Evolutionary conservation across 768 basidiomycete species (phyloP).

Genomic region (Lyophyllum decastes): DNA sequence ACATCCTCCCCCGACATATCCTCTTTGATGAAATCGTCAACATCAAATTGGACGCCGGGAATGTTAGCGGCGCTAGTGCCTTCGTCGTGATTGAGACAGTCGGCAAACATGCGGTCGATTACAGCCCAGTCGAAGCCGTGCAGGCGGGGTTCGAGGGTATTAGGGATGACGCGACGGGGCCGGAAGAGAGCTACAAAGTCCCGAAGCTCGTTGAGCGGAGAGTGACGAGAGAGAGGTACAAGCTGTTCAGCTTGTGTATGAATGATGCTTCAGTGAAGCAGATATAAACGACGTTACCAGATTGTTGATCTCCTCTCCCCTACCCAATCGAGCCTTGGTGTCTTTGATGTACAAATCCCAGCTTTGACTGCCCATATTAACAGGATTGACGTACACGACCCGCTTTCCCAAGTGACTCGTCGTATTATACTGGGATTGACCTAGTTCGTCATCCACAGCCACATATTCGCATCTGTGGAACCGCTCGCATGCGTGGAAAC

Average conservation of each 20-base stretch:
- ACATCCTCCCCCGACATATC: constrained; percentile 42
- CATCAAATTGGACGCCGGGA: not conserved
- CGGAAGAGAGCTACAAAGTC: constrained; percentile 80
- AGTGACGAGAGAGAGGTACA: constrained; percentile 85
- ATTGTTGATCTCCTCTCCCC: constrained; percentile 49
- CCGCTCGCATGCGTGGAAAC: constrained; percentile 95
- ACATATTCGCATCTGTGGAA: constrained; percentile 72
- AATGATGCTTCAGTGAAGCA: not conserved
- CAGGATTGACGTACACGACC: constrained; percentile 86
- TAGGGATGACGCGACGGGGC: constrained; percentile 77
- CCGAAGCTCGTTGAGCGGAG: constrained; percentile 83
- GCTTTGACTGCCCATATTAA: constrained; percentile 63
- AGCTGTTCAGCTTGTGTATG: constrained; percentile 44
- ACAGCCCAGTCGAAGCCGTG: constrained; percentile 70
- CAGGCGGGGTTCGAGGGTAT: constrained; percentile 61
- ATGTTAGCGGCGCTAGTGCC: constrained; percentile 3
- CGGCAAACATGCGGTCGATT: constrained; percentile 68
- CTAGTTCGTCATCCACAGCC: constrained; percentile 38
- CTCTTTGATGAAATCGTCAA: constrained; percentile 12
- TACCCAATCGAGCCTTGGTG: constrained; percentile 38
- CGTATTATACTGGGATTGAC: constrained; percentile 25
- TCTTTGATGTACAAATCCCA: constrained; percentile 48
- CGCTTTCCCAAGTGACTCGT: constrained; percentile 48
- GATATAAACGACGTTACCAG: constrained; percentile 50
- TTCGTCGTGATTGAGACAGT: constrained; percentile 44